Conservation (phyloP, 176 grass and related monocot genomes). For the Musa acuminata region DNA sequence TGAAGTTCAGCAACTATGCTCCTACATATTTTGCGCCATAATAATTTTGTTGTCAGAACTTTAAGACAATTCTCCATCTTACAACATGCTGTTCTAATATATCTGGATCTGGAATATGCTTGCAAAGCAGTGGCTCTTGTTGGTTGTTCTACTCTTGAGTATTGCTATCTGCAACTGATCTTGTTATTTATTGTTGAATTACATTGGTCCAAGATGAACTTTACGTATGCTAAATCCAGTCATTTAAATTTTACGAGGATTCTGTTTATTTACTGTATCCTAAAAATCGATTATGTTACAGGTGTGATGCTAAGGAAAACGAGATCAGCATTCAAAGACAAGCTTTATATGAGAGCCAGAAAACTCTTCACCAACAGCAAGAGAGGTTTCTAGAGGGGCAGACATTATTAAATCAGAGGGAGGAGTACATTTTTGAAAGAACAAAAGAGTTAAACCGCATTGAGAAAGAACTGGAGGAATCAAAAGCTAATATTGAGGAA, state of each 20-base stretch:
- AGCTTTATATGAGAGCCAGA: constrained; percentile 59
- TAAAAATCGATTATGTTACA: constrained; percentile 25
- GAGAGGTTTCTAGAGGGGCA: constrained; percentile 50
- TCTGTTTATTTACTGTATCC: neutral
- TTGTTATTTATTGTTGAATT: neutral
- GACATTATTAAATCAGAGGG: constrained; percentile 62
- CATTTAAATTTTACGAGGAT: neutral
- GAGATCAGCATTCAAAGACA: constrained; percentile 60
- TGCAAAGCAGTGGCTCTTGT: neutral
- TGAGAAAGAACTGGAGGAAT: constrained; percentile 56
- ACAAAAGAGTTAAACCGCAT: constrained; percentile 38
- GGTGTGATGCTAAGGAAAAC: constrained; percentile 56
- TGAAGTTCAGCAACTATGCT: neutral
- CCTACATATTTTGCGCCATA: neutral
- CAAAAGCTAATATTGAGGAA: constrained; percentile 41
- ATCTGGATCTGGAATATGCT: neutral
- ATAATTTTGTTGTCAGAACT: neutral
- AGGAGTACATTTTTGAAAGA: constrained; percentile 58
- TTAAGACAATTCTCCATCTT: too few species aligned
- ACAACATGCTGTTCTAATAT: neutral
- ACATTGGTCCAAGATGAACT: neutral
- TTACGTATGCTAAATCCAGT: neutral
- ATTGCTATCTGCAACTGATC: neutral
- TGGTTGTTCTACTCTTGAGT: neutral
- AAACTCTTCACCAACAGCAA: constrained; percentile 62